Conservation (phyloP, 495 filamentous ascomycete genomes). For the Penicillium pulvis region DNA sequence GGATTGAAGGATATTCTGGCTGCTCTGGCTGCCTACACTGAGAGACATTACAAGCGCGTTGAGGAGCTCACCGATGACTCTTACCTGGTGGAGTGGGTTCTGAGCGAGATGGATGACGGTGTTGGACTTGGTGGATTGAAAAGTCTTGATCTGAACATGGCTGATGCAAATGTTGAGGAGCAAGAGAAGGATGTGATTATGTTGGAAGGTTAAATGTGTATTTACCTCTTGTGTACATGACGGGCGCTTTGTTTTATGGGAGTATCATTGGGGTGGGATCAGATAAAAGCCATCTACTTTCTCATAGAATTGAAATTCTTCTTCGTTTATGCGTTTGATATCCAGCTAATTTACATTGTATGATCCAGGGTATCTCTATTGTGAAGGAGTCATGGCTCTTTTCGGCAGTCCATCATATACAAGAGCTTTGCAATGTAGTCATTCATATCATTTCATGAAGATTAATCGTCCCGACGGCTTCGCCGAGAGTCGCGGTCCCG, state of each 20-base stretch:
- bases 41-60: conserved; percentile 84
- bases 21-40: conserved; percentile 82
- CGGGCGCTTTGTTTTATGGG: conserved; percentile 31
- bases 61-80: conserved; percentile 93
- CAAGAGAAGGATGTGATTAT: conserved; percentile 51
- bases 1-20: conserved; percentile 80
- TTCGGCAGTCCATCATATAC: conserved; percentile 8
- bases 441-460: conserved; percentile 2
- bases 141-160: conserved; percentile 14
- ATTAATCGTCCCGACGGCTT: conserved; percentile 35
- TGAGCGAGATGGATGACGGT: conserved; percentile 86
- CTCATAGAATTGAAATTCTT: conserved; percentile 27
- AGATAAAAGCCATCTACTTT: conserved; percentile 33
- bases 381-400: conserved; percentile 1
- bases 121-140: conserved; percentile 44
- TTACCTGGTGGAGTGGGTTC: conserved; percentile 88
- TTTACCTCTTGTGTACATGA: conserved; percentile 32
- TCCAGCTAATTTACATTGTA: conserved; percentile 4
- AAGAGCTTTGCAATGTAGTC: conserved; percentile 2
- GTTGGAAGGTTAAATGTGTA: conserved; percentile 39
- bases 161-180: conserved; percentile 31
- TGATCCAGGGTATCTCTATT: conserved; percentile 28
- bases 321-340: conserved; percentile 8
- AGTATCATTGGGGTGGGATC: conserved; percentile 27
- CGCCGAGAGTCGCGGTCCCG: conserved; percentile 38